These are phyloP conservation scores for Ustilago nuda DNA, from an alignment of 1,284 basidiomycete genomes.

Conservation along the genomic window DNA sequence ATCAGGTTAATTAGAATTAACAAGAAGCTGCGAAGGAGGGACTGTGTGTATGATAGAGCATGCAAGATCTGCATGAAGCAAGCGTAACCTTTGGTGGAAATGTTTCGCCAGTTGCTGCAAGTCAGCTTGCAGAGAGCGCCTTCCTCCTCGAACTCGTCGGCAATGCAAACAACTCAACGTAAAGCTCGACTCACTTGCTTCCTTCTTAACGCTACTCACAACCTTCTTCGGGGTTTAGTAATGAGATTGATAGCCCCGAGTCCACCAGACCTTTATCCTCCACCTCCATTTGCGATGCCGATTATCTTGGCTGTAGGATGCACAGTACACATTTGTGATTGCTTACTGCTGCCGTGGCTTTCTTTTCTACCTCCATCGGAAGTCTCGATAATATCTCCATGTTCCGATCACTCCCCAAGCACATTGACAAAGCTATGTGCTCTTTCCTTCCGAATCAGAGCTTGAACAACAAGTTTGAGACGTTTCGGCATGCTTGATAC, in stretches of 20 bases:
- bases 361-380: not conserved
- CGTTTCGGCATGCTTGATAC: too few relatives aligned
- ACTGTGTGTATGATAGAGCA: not conserved
- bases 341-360: not conserved
- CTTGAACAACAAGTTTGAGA: too few relatives aligned
- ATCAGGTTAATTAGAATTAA: too few relatives aligned
- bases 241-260: not conserved
- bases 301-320: not conserved
- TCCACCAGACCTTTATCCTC: not conserved
- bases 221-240: slow-evolving; percentile 3
- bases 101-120: slow-evolving; percentile 1
- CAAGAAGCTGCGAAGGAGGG: not conserved
- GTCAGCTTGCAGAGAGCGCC: not conserved
- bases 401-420: not conserved
- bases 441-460: too few relatives aligned
- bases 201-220: not conserved
- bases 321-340: not conserved
- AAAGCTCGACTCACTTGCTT: not conserved
- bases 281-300: not conserved
- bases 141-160: not conserved
- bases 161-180: not conserved
- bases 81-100: not conserved
- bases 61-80: slow-evolving; percentile 1
- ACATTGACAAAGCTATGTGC: not conserved
- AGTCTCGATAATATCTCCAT: too few relatives aligned